Percentiles rank a stretch among this genome's conserved stretches.
Conservation (phyloP, 768 basidiomycete species). For the Auricularia sp. region DNA sequence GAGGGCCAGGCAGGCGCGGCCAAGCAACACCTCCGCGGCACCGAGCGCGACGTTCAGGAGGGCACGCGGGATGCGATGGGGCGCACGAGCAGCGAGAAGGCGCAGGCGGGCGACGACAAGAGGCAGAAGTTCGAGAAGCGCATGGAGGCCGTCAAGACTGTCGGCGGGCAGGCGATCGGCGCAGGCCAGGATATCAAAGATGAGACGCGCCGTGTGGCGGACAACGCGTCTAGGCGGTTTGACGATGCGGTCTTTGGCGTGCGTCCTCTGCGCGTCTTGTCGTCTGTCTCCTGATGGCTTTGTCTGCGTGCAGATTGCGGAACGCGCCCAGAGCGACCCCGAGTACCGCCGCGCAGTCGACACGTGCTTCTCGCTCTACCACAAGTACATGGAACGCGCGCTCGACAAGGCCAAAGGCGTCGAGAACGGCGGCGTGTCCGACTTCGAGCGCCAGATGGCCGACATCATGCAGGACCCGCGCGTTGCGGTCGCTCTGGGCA, state of each 20-base stretch:
- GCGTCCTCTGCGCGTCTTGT: not conserved
- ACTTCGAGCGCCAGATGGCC: slow-evolving; percentile 31
- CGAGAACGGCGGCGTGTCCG: slow-evolving; percentile 13
- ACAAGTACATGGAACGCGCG: slow-evolving; percentile 45
- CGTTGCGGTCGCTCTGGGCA: slow-evolving; percentile 38
- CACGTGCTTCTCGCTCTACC: slow-evolving; percentile 44
- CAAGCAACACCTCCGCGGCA: slow-evolving; percentile 41
- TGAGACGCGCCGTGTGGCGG: slow-evolving; percentile 33
- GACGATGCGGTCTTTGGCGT: slow-evolving; percentile 47
- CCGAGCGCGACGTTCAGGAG: slow-evolving; percentile 48
- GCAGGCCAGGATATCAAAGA: slow-evolving; percentile 34
- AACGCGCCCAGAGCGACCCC: slow-evolving; percentile 52
- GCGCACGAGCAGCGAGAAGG: slow-evolving; percentile 30
- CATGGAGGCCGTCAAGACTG: slow-evolving; percentile 53
- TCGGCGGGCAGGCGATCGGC: slow-evolving; percentile 48
- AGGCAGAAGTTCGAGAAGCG: slow-evolving; percentile 53
- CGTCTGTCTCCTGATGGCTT: not conserved
- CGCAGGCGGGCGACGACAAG: slow-evolving; percentile 42
- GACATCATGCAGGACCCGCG: slow-evolving; percentile 57
- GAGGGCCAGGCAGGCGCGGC: slow-evolving; percentile 40
- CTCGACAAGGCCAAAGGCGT: slow-evolving; percentile 39
- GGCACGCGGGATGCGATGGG: slow-evolving; percentile 45
- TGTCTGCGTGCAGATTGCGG: slow-evolving; percentile 36
- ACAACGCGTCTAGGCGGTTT: slow-evolving; percentile 33
- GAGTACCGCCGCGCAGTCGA: slow-evolving; percentile 47